Percentiles rank a stretch among this genome's conserved stretches.
These are phyloP conservation scores for Diaporthe sp. DNA, from an alignment of 2,329 filamentous ascomycete genomes.

Conservation along the genomic window DNA sequence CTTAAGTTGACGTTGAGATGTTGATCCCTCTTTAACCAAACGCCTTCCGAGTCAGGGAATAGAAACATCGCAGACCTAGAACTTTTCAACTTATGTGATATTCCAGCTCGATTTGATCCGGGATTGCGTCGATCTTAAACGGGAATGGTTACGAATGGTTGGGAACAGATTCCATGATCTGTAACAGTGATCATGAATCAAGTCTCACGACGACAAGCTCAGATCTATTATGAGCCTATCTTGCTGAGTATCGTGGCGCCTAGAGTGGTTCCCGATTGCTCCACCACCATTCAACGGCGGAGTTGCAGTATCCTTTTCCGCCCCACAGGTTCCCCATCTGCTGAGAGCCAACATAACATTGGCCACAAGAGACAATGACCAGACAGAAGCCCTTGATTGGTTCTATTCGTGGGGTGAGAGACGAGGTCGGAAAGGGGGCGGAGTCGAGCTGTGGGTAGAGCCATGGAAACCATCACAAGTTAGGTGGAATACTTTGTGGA, in stretches of 20 bases:
- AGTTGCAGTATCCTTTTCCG: not conserved
- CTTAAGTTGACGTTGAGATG: constrained; percentile 24
- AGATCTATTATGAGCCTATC: not conserved
- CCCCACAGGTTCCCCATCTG: not conserved
- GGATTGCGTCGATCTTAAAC: not conserved
- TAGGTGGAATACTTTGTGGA: not conserved
- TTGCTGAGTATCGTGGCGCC: not conserved
- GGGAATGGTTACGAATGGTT: not conserved
- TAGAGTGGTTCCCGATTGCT: not conserved
- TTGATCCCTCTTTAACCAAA: constrained; percentile 1
- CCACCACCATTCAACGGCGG: not conserved
- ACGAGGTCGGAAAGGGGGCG: too few relatives aligned
- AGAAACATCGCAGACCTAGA: not conserved
- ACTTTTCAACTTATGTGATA: not conserved
- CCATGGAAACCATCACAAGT: too few relatives aligned
- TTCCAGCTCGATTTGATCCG: not conserved
- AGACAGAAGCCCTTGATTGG: not conserved
- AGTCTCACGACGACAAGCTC: not conserved
- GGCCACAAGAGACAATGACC: too few relatives aligned
- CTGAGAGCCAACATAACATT: not conserved
- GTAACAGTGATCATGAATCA: constrained; percentile 5
- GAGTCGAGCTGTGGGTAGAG: not conserved
- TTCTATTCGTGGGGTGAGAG: too few relatives aligned
- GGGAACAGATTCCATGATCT: not conserved
- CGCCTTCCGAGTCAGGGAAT: not conserved